Conservation (phyloP, 176 grass and related monocot species). For the Thinopyrum elongatum region DNA sequence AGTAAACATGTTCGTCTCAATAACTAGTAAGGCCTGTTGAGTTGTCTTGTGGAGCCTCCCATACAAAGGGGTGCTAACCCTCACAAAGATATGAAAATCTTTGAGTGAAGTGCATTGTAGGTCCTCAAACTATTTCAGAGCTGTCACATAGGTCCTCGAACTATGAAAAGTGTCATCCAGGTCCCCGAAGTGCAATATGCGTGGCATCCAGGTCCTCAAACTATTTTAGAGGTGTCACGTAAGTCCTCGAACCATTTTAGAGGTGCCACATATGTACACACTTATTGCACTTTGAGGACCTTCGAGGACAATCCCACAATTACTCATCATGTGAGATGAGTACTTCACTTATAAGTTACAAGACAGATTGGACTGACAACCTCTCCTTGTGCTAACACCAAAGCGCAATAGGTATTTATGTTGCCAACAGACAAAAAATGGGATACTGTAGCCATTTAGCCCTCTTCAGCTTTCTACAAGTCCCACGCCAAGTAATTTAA, state of each 20-base stretch:
- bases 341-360: background rate
- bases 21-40: background rate
- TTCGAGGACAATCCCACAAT: no score
- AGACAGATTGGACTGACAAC: background rate
- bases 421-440: background rate
- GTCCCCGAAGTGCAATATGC: no score
- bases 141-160: no score
- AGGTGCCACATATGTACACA: no score
- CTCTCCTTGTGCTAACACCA: constrained; percentile 9
- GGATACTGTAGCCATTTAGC: background rate
- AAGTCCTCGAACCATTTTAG: no score
- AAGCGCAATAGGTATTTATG: background rate
- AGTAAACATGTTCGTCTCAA: background rate
- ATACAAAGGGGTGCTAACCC: constrained; percentile 5
- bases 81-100: background rate
- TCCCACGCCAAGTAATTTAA: background rate
- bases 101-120: no score
- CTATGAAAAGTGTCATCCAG: no score
- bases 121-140: no score
- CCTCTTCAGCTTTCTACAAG: background rate
- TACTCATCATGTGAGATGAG: background rate
- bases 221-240: no score
- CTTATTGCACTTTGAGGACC: no score
- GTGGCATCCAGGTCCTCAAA: no score
- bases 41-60: background rate